phyloP scores from a whole-genome alignment of 2,329 filamentous ascomycete species.

The Magnaporthales sp. region DNA sequence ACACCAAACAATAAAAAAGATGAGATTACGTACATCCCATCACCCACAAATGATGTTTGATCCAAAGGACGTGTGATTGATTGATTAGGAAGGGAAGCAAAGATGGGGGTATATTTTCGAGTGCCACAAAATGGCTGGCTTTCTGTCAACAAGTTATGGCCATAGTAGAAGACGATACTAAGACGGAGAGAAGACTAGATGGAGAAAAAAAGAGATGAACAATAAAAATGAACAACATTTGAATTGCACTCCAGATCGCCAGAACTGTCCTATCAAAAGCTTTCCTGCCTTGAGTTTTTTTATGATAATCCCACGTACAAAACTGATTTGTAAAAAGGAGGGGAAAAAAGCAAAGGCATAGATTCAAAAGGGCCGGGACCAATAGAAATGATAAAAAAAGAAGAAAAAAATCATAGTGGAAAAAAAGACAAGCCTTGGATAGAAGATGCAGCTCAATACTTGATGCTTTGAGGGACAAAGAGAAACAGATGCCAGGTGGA shows the following conservation, averaged over 20 bases:
- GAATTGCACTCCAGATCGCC: conserved; percentile 42
- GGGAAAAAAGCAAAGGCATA: neutral
- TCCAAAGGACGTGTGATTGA: neutral
- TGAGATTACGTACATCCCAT: neutral
- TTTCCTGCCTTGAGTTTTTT: conserved; percentile 19
- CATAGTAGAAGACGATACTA: neutral
- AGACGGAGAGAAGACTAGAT: neutral
- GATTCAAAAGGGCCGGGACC: neutral
- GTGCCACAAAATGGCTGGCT: conserved; percentile 7
- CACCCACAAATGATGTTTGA: no score
- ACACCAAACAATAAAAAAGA: neutral
- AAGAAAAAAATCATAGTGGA: neutral
- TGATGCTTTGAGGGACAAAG: neutral
- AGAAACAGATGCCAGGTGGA: conserved; percentile 8
- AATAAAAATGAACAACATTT: conserved; percentile 19
- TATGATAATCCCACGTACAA: conserved; percentile 16
- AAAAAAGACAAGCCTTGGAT: neutral
- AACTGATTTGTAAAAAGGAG: neutral
- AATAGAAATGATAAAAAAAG: neutral
- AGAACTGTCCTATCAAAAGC: conserved; percentile 35
- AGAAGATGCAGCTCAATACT: neutral
- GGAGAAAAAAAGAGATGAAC: neutral
- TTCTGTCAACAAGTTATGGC: neutral
- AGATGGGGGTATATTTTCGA: conserved; percentile 9
- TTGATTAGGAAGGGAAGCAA: neutral